Base-by-base conservation (phyloP, 2,329 filamentous ascomycete genomes). In the Sporothrix curviconia region DNA sequence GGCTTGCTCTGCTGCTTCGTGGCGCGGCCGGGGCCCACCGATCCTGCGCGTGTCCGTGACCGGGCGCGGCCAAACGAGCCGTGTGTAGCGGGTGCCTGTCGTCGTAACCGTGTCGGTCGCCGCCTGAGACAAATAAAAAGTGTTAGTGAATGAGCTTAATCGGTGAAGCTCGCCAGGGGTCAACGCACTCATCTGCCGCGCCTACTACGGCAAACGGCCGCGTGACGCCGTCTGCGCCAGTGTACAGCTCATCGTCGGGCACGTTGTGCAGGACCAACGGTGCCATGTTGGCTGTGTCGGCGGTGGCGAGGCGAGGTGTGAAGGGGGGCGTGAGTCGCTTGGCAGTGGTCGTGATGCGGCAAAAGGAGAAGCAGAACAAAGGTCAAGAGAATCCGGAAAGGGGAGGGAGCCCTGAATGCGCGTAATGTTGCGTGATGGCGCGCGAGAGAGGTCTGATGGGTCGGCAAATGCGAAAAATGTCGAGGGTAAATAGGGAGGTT, bases 261-360 rank as follows among this genome's bases (percentile, higher is more conserved):
- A 86, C 84, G 67, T 85, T 86, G 67, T 87, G 84, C 34, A 87
- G 73, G 66, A 86, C 85, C 58, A 86, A 74, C 63, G 84, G 84
- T 58, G 82, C 78, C 82, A 85, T 86, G 15, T 25, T 37, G 47
- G 47, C 5, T 2, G 34, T 7, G n/a, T n/a, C n/a, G n/a, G n/a
- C n/a, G n/a, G n/a, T n/a, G n/a, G n/a, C n/a, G n/a, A n/a, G n/a
- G n/a, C n/a, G n/a, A n/a, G n/a, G n/a, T 36, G 30, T n/a, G 46
- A 50, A 17, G 3, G 14, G 14, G 7, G 7, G 12, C 15, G 15
- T 6, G 19, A 17, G 12, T 37, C 7, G 36, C n/a, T 30, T 3
- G 44, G 32, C 12, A 22, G n/a, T 14, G 30, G 32, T 25, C 8
- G 43, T 17, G 3, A 19, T n/a, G 32, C 14, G n/a, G n/a, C n/a